phyloP scores from a whole-genome alignment of 345 rosid species.

The Bruguiera gymnorhiza region DNA sequence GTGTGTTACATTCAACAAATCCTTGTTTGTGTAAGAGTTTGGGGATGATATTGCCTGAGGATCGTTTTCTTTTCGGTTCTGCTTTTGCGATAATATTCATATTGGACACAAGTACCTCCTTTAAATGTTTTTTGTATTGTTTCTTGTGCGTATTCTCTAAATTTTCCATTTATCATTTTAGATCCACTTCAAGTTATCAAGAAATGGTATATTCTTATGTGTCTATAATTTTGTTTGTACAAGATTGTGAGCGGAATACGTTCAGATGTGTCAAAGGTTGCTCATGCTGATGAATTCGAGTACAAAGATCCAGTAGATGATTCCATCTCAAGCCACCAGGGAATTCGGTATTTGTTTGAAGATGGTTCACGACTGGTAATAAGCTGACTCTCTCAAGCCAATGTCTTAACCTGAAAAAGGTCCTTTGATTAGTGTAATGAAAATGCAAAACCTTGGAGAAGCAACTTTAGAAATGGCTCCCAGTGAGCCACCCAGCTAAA shows the following conservation, averaged over 20 bases:
- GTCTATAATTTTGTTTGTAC: conserved; percentile 12
- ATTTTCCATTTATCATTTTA: no score
- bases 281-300: conserved; percentile 86
- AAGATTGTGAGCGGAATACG: conserved; percentile 68
- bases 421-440: neutral
- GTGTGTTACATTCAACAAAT: no score
- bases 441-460: neutral
- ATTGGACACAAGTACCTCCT: no score
- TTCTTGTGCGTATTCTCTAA: no score
- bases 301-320: conserved; percentile 98
- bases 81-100: no score
- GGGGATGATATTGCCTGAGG: no score
- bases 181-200: no score
- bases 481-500: no score
- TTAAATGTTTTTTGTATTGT: no score
- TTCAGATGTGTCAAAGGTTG: conserved; percentile 70
- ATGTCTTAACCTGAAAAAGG: neutral
- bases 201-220: neutral
- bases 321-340: conserved; percentile 91
- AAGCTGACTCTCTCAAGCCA: conserved; percentile 24
- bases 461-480: no score
- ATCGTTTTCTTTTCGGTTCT: no score
- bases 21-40: no score
- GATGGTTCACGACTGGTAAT: conserved; percentile 87
- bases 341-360: conserved; percentile 86